Evolutionary conservation across 2,329 filamentous ascomycete genomes (phyloP).

Genomic region (Aspergillus uvarum): DNA sequence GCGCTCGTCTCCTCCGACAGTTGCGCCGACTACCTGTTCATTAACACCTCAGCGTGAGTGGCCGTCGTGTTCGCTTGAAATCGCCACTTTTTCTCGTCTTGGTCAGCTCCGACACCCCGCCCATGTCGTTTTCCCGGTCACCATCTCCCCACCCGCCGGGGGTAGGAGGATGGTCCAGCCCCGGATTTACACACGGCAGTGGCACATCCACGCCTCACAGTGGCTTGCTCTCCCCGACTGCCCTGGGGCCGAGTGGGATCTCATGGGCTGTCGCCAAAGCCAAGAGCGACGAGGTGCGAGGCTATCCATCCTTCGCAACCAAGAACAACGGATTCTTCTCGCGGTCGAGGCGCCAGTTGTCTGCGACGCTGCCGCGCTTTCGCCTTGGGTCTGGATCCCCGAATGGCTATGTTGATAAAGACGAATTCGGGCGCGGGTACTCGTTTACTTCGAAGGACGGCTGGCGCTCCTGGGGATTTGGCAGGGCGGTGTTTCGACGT

Average conservation of each 20-base stretch:
- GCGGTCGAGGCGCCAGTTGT: constrained; percentile 77
- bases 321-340: constrained; percentile 85
- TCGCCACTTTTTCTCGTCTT: constrained; percentile 14
- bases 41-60: neutral
- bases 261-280: constrained; percentile 83
- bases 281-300: constrained; percentile 69
- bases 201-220: constrained; percentile 66
- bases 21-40: neutral
- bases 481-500: constrained; percentile 60
- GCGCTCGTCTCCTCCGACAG: neutral
- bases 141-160: constrained; percentile 74
- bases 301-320: constrained; percentile 76
- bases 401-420: constrained; percentile 64
- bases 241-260: constrained; percentile 45
- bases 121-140: constrained; percentile 83
- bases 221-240: constrained; percentile 31
- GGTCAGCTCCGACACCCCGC: constrained; percentile 56
- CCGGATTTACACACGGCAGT: constrained; percentile 71
- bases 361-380: constrained; percentile 74
- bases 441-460: constrained; percentile 37
- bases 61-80: neutral
- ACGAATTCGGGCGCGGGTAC: constrained; percentile 62
- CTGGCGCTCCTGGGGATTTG: constrained; percentile 32
- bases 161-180: constrained; percentile 80
- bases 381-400: constrained; percentile 44